phyloP scores from a whole-genome alignment of 441 rosid genomes.

The Corymbia citriodora region DNA sequence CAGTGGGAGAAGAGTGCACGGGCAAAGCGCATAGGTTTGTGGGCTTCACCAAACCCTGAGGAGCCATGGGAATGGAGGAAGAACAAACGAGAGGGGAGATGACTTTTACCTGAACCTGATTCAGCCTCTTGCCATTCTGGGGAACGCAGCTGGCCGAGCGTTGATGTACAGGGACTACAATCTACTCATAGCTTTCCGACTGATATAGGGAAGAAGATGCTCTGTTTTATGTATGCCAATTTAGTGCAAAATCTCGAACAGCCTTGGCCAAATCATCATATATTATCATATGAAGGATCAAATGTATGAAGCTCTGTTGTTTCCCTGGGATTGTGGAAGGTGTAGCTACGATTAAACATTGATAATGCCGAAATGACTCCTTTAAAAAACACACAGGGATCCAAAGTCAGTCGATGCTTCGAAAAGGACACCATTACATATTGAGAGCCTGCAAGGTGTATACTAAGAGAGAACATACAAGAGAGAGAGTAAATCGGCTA shows the following conservation, averaged over 20 bases:
- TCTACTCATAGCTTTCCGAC: not conserved
- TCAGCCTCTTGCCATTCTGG: not conserved
- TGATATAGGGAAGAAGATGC: not conserved
- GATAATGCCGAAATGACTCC: not conserved
- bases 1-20: constrained; percentile 87
- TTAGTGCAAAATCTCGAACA: not conserved
- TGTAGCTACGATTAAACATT: not conserved
- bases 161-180: not conserved
- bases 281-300: not conserved
- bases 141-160: not conserved
- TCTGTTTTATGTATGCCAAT: not conserved
- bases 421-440: not conserved
- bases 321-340: not conserved
- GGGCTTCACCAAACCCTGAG: constrained; percentile 74
- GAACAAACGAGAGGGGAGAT: constrained; percentile 40
- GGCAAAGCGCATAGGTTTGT: constrained; percentile 53
- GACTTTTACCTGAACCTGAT: not conserved
- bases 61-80: constrained; percentile 81
- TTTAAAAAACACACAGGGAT: not conserved
- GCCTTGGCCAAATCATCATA: not conserved
- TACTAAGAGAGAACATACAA: not conserved
- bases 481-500: not conserved
- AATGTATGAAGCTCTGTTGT: not conserved
- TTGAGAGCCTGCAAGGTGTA: not conserved
- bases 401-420: not conserved